Conservation (phyloP, 768 basidiomycete species). For the Kwoniella dendrophila region DNA sequence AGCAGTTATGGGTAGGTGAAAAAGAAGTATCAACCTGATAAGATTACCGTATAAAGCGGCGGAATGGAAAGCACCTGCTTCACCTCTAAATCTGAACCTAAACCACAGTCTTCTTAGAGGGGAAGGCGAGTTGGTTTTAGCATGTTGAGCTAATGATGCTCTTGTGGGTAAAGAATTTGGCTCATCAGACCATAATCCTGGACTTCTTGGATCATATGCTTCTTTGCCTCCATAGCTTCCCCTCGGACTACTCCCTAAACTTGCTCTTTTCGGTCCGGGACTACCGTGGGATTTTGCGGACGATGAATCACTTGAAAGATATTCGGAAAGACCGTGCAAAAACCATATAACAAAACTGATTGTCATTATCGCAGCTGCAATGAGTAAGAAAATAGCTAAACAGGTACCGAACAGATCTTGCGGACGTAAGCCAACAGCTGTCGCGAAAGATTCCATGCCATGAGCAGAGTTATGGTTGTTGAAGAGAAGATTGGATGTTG, state of each 20-base stretch:
- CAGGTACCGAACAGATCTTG: constrained; percentile 81
- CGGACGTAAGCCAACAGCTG: constrained; percentile 77
- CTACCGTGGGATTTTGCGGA: constrained; percentile 2
- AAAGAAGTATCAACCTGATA: constrained; percentile 82
- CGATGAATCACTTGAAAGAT: constrained; percentile 16
- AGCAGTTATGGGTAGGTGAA: constrained; percentile 91
- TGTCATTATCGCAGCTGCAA: constrained; percentile 71
- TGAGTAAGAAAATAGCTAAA: constrained; percentile 77
- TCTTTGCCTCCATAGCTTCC: constrained; percentile 35
- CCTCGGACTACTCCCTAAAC: constrained; percentile 19
- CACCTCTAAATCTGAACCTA: constrained; percentile 53
- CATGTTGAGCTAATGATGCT: constrained; percentile 17
- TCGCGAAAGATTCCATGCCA: constrained; percentile 83
- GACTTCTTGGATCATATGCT: constrained; percentile 22
- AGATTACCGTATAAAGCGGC: constrained; percentile 70
- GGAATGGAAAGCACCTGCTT: constrained; percentile 55
- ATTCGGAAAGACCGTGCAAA: constrained; percentile 61
- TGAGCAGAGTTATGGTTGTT: constrained; percentile 64
- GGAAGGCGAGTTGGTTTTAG: constrained; percentile 17
- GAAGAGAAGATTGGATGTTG: constrained; percentile 71
- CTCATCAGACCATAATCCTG: constrained; percentile 7
- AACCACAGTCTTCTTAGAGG: constrained; percentile 48
- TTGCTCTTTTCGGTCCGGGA: constrained; percentile 13
- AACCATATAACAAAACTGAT: constrained; percentile 73
- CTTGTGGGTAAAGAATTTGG: constrained; percentile 23